phyloP scores from a whole-genome alignment of 129 eudicot species.

The Arctium lappa region DNA sequence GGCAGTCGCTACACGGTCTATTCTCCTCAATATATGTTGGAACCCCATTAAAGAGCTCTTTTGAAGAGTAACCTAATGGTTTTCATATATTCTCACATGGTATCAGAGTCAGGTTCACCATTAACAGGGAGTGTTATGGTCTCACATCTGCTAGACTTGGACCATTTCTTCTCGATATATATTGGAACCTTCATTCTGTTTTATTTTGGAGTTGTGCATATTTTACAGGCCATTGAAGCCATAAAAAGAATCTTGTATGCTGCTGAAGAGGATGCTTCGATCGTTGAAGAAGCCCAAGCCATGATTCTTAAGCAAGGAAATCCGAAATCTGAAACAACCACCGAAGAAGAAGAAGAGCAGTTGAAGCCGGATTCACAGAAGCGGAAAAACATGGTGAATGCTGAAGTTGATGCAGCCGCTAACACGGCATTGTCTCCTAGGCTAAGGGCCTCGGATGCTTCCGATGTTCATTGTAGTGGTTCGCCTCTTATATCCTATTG shows the following conservation, averaged over 20 bases:
- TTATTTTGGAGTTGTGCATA: neutral
- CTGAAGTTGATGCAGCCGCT: constrained; percentile 59
- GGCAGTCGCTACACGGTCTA: too few species aligned
- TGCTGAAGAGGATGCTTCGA: constrained; percentile 56
- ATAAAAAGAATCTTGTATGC: constrained; percentile 60
- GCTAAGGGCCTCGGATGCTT: constrained; percentile 58
- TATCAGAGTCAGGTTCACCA: too few species aligned
- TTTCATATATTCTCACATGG: too few species aligned
- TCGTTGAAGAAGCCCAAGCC: constrained; percentile 56
- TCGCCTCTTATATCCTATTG: constrained; percentile 55
- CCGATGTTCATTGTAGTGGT: constrained; percentile 62
- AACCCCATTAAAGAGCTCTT: too few species aligned
- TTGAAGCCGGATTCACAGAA: constrained; percentile 40
- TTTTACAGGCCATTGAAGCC: constrained; percentile 54
- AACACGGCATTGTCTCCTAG: constrained; percentile 50
- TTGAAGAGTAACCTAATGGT: too few species aligned
- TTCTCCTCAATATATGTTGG: too few species aligned
- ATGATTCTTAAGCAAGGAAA: constrained; percentile 20
- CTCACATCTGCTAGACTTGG: neutral
- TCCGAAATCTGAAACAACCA: neutral
- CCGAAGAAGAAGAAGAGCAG: neutral
- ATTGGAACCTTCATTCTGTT: neutral
- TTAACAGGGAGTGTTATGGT: neutral
- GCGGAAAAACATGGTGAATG: constrained; percentile 50
- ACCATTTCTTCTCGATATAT: neutral